Base-by-base conservation (phyloP, 2,329 filamentous ascomycete species). In the Monilinia polystroma region DNA sequence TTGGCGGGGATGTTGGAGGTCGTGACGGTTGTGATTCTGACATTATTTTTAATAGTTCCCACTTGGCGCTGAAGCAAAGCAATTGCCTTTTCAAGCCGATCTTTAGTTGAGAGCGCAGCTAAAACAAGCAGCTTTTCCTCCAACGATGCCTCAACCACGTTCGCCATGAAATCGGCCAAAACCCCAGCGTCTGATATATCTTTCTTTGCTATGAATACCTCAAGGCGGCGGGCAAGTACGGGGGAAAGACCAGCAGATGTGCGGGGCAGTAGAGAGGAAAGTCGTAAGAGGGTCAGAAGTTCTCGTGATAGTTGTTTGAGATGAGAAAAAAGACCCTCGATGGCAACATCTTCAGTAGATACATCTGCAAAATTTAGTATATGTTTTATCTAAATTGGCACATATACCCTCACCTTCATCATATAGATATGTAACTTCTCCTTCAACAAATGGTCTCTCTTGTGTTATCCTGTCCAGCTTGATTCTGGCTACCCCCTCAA, bases 131-230 rank as follows among this genome's bases (percentile, higher is more conserved):
- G 83, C 78, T 96, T 97, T 76, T 99, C 95, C 77, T 97, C 92
- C 70, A 96, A 90, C 12, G 87, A 90, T 62, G 90, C 89, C 70
- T 97, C 92, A 3, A 96, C 86, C 32, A 98, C 85, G 76, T 97
- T 96, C 51, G 92, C 90, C 92, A 99, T 97, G 77, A 98, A 98
- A 77, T 99, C 95, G 8, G 95, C 94, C 12, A 99, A 83, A 11
- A 87, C 81, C 2, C 94, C 94, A 1, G 93, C 93, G 72, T 98
- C 93, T 53, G 86, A 83, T 62, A 95, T 77, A 68, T 92, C 88
- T 76, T 95, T 96, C 77, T 90, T 88, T 43, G 88, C 84, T 70
- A 99, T 97, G 78, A 92, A 95, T 64, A 93, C 80, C 75, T 98
- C 93, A 54, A 99, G 85, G 63, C 93, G 87, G 62, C 93, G 87